Base-by-base conservation (phyloP, 75 land plant genomes). In the Pseudotsuga menziesii region DNA sequence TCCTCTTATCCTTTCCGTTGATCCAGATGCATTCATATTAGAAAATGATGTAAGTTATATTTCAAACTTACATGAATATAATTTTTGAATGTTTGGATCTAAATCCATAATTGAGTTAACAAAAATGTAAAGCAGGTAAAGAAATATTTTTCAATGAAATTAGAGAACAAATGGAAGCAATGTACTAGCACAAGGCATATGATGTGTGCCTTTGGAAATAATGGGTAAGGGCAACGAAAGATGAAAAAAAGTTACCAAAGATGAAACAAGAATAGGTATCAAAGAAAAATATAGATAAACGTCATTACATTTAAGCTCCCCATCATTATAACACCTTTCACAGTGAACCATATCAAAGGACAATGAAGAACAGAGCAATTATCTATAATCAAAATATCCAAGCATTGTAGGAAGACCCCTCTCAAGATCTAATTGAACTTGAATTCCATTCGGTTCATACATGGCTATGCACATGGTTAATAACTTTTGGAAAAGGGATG, bases 351-450 rank as follows among this genome's bases (percentile, higher is more conserved):
- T 85, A 64, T 93, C 91, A 80, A 82, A 93, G 13, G 96, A 86
- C 58, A 86, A 85, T 16, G 83, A 80, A 57, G 96, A 88, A 80
- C 78, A 91, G 66, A 92, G 96, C 54, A 93, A 77, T 57, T 91
- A 92, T 61, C 74, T 80, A 75, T 86, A 80, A 72, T 77, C 56
- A 57, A 93, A 85, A 55, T 84, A 85, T 39, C 92, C 94, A 71
- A 93, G 85, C 85, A 93, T 83, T 57, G 94, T 91, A 22, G 96
- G 94, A 52, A 93, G 94, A 19, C 96, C 96, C 56, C 96, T 83
- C 78, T 93, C 96, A 69, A 89, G 90, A 83, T 90, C 84, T 35
- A 93, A 64, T 58, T 93, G 96, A 75, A 93, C 91, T 82, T 87
- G 91, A 69, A 88, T 89, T 57, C 89, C 90, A 58, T 83, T 84